Evolutionary conservation across 2,329 filamentous ascomycete genomes (phyloP).

Genomic region (Fusarium sp.): DNA sequence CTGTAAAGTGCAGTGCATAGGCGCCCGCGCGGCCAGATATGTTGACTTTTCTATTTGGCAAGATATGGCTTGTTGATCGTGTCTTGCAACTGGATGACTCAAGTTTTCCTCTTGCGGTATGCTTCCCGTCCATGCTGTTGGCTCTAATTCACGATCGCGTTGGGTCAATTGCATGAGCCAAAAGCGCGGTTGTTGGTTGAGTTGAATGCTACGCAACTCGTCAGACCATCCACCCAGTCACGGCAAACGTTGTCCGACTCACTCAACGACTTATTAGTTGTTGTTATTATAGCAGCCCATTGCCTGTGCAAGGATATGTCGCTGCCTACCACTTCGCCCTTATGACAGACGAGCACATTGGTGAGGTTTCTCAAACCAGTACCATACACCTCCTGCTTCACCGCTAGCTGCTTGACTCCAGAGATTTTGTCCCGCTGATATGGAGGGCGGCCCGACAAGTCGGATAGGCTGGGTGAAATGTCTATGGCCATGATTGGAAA

Average conservation of each 20-base stretch:
- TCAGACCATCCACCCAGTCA: conserved; percentile 21
- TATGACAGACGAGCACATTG: conserved; percentile 8
- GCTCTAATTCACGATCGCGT: conserved; percentile 29
- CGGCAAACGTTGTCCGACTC: conserved; percentile 27
- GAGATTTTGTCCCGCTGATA: background rate
- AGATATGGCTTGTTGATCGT: conserved; percentile 38
- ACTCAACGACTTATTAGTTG: background rate
- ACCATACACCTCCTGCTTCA: conserved; percentile 1
- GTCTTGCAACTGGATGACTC: conserved; percentile 29
- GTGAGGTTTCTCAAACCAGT: background rate
- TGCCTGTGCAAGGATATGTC: conserved; percentile 1
- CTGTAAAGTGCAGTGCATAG: conserved; percentile 40
- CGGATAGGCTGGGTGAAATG: conserved; percentile 16
- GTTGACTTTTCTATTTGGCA: conserved; percentile 30
- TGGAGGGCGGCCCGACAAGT: conserved; percentile 14
- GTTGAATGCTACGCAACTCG: conserved; percentile 24
- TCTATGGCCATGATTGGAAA: conserved; percentile 11
- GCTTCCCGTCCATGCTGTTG: conserved; percentile 31
- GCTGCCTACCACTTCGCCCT: background rate
- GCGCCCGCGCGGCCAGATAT: conserved; percentile 42
- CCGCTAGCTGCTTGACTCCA: conserved; percentile 3
- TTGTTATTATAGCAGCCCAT: background rate
- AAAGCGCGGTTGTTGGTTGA: conserved; percentile 38
- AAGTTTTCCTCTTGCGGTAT: conserved; percentile 33
- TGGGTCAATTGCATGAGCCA: conserved; percentile 33